Percentiles rank a stretch among this genome's conserved stretches.
These are phyloP conservation scores for Kodamaea fungicola DNA, from an alignment of 1,139 yeast species.

Conservation along the genomic window DNA sequence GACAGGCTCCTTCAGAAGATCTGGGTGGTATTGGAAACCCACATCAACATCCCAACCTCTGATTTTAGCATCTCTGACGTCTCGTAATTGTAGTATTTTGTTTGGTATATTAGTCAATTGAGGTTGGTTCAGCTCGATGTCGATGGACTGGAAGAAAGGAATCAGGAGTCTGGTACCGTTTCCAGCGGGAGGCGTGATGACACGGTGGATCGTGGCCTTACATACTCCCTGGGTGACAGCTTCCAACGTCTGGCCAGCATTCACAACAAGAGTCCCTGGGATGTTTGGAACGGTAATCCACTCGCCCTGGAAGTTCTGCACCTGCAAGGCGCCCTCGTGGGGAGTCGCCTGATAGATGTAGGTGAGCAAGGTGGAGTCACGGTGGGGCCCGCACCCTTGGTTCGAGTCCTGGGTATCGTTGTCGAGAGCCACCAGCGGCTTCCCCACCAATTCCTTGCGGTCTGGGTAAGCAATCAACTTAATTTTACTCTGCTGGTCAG, in stretches of 20 bases:
- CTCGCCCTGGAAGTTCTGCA: constrained; percentile 57
- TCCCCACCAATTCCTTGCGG: constrained; percentile 22
- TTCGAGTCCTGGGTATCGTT: constrained; percentile 41
- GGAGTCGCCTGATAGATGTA: constrained; percentile 57
- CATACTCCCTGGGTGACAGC: constrained; percentile 53
- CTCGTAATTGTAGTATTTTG: constrained; percentile 28
- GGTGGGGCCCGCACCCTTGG: constrained; percentile 72
- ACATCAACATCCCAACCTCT: constrained; percentile 41
- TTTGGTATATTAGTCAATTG: constrained; percentile 29
- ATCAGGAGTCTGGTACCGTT: constrained; percentile 51
- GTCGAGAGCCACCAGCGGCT: constrained; percentile 27
- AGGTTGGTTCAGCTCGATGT: constrained; percentile 41
- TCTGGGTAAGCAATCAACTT: constrained; percentile 54
- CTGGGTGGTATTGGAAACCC: constrained; percentile 50
- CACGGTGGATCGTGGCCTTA: constrained; percentile 67
- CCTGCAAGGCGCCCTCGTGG: constrained; percentile 52
- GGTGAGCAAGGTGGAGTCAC: constrained; percentile 65
- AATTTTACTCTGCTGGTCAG: constrained; percentile 52
- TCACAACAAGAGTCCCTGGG: constrained; percentile 45
- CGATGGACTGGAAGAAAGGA: constrained; percentile 54
- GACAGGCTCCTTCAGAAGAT: constrained; percentile 41
- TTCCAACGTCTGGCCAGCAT: constrained; percentile 55
- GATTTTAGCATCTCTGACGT: constrained; percentile 36
- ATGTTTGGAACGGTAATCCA: constrained; percentile 56
- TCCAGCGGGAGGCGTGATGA: constrained; percentile 51